These are phyloP conservation scores for Tricholoma matsutake DNA, from an alignment of 768 basidiomycete species.

Conservation along the genomic window DNA sequence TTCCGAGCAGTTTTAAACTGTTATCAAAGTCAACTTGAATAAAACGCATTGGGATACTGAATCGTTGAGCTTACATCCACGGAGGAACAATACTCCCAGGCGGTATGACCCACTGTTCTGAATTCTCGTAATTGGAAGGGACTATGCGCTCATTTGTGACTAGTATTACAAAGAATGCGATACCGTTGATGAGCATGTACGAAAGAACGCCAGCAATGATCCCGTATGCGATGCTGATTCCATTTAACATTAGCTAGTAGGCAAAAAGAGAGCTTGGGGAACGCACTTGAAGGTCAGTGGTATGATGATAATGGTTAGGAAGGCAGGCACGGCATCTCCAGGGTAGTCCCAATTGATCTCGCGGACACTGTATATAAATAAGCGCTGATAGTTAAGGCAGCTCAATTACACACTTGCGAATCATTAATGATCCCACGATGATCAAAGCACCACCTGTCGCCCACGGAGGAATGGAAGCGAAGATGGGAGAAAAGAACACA, in stretches of 20 bases:
- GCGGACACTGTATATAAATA: slow-evolving; percentile 45
- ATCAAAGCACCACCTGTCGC: slow-evolving; percentile 85
- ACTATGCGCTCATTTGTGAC: slow-evolving; percentile 54
- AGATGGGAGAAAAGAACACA: slow-evolving; percentile 86
- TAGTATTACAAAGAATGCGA: slow-evolving; percentile 56
- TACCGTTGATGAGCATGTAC: slow-evolving; percentile 71
- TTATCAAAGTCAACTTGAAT: background rate
- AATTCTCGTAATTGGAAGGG: slow-evolving; percentile 60
- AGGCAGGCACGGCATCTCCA: slow-evolving; percentile 84
- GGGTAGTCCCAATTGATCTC: slow-evolving; percentile 91
- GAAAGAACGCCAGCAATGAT: slow-evolving; percentile 77
- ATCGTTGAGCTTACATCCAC: slow-evolving; percentile 51
- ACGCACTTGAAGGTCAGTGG: slow-evolving; percentile 74
- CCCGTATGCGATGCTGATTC: slow-evolving; percentile 79
- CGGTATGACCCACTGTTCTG: slow-evolving; percentile 71
- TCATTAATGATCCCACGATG: slow-evolving; percentile 88
- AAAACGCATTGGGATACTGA: slow-evolving; percentile 17
- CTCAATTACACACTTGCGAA: slow-evolving; percentile 60
- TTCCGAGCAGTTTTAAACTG: background rate
- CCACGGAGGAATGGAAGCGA: slow-evolving; percentile 84
- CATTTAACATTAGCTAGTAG: slow-evolving; percentile 3
- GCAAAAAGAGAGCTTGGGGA: background rate
- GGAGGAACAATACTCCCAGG: slow-evolving; percentile 64
- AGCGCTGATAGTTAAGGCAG: background rate
- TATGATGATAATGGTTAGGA: slow-evolving; percentile 78